Evolutionary conservation across 306 rosid species (phyloP).

Genomic region (Crotalaria pallida): DNA sequence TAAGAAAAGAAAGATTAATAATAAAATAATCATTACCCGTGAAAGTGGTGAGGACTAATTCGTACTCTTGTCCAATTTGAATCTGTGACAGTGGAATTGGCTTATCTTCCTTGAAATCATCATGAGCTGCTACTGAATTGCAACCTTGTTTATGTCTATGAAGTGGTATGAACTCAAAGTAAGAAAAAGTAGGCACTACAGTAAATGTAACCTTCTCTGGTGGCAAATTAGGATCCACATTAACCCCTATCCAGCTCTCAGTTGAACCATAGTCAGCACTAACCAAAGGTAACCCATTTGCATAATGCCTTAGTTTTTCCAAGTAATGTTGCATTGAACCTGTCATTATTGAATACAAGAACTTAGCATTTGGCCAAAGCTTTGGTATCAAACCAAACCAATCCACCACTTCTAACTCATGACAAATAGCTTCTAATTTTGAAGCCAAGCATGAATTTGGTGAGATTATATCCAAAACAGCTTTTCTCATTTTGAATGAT

Average conservation of each 20-base stretch:
- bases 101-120: conserved; percentile 69
- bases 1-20: background rate
- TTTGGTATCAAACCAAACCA: conserved; percentile 71
- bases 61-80: conserved; percentile 76
- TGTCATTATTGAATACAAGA: conserved; percentile 83
- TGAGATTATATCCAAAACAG: conserved; percentile 45
- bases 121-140: conserved; percentile 20
- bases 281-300: conserved; percentile 64
- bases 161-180: conserved; percentile 91
- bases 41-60: conserved; percentile 84
- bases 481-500: conserved; percentile 37
- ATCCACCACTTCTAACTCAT: conserved; percentile 37
- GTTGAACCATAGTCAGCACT: conserved; percentile 96
- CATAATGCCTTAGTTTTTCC: conserved; percentile 74
- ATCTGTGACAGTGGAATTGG: conserved; percentile 73
- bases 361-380: conserved; percentile 89
- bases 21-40: conserved; percentile 82
- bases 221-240: conserved; percentile 65
- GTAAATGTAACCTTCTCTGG: conserved; percentile 80
- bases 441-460: conserved; percentile 55
- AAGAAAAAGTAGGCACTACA: conserved; percentile 79
- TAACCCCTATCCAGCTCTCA: conserved; percentile 97
- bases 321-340: conserved; percentile 85
- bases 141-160: conserved; percentile 33
- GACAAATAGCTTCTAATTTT: conserved; percentile 38